phyloP scores from a whole-genome alignment of 2,329 filamentous ascomycete genomes.

The Dothistroma pini region DNA sequence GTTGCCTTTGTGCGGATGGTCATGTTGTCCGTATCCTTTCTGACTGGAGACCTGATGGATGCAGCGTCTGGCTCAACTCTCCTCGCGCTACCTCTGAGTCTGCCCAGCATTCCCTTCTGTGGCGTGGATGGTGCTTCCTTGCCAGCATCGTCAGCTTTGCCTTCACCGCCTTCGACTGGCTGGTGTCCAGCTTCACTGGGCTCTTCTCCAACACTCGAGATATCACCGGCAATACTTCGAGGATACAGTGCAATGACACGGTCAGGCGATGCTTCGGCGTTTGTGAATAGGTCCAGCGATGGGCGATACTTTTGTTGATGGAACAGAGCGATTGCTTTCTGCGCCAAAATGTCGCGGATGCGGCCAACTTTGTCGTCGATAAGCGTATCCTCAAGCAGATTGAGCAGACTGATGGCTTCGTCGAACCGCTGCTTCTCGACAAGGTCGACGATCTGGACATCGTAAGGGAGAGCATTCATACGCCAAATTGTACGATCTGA shows the following conservation, averaged over 20 bases:
- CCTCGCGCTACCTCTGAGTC: conserved; percentile 43
- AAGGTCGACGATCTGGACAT: conserved; percentile 80
- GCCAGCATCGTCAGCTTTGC: conserved; percentile 28
- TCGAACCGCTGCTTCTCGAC: conserved; percentile 72
- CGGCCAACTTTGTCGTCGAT: conserved; percentile 76
- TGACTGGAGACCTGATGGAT: conserved; percentile 59
- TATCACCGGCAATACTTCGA: conserved; percentile 73
- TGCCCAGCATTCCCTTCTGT: conserved; percentile 46
- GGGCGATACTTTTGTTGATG: conserved; percentile 76
- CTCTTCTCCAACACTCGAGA: conserved; percentile 57
- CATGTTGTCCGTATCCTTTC: conserved; percentile 54
- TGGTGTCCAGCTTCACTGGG: conserved; percentile 43
- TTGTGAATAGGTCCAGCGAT: conserved; percentile 85
- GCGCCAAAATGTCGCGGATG: conserved; percentile 81
- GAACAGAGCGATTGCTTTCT: conserved; percentile 85
- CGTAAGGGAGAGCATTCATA: conserved; percentile 90
- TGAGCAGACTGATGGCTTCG: conserved; percentile 84
- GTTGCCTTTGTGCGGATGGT: conserved; percentile 49
- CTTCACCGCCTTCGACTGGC: conserved; percentile 38
- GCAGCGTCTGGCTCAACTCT: conserved; percentile 49
- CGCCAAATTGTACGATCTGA: conserved; percentile 93
- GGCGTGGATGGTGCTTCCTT: conserved; percentile 35
- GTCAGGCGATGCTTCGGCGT: conserved; percentile 85
- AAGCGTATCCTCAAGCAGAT: conserved; percentile 88
- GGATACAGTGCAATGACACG: conserved; percentile 84